These are phyloP conservation scores for Erodium trifolium DNA, from an alignment of 441 rosid genomes.

Conservation along the genomic window DNA sequence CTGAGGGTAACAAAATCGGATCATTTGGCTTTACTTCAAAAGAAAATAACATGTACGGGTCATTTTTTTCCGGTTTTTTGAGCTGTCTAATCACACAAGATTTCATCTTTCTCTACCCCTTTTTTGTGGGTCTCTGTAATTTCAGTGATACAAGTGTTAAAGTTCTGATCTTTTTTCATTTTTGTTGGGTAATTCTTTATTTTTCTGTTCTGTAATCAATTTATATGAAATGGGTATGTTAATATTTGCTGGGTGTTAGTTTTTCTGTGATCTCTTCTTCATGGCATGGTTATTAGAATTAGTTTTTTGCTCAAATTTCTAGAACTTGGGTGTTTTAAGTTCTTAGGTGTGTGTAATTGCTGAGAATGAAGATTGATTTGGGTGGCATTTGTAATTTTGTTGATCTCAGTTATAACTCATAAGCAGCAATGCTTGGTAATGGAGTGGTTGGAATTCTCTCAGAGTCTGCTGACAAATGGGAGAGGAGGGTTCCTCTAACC, in stretches of 20 bases:
- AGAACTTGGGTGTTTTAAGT: not conserved
- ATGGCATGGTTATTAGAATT: not conserved
- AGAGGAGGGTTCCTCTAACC: conserved; percentile 77
- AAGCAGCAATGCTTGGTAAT: conserved; percentile 54
- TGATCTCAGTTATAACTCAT: not conserved
- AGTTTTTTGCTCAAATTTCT: not conserved
- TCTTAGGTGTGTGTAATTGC: not conserved
- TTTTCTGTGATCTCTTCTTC: too few species aligned
- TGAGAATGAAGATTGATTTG: not conserved
- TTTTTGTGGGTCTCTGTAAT: not conserved
- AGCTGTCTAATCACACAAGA: too few species aligned
- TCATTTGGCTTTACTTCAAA: not conserved
- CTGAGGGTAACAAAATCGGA: not conserved
- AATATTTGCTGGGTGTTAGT: too few species aligned
- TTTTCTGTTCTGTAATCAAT: not conserved
- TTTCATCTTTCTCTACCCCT: not conserved
- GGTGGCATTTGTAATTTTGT: conserved; percentile 3
- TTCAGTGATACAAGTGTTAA: not conserved
- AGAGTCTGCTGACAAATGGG: conserved; percentile 81
- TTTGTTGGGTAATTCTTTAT: not conserved
- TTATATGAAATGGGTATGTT: not conserved
- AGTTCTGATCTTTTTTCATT: not conserved
- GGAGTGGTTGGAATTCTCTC: conserved; percentile 81
- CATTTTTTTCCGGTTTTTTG: too few species aligned
- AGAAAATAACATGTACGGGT: too few species aligned